A percentile compares a stretch with the other conserved stretches of the same genome.
These are phyloP conservation scores for Aureobasidium vineae DNA, from an alignment of 2,329 filamentous ascomycete species.

Conservation along the genomic window DNA sequence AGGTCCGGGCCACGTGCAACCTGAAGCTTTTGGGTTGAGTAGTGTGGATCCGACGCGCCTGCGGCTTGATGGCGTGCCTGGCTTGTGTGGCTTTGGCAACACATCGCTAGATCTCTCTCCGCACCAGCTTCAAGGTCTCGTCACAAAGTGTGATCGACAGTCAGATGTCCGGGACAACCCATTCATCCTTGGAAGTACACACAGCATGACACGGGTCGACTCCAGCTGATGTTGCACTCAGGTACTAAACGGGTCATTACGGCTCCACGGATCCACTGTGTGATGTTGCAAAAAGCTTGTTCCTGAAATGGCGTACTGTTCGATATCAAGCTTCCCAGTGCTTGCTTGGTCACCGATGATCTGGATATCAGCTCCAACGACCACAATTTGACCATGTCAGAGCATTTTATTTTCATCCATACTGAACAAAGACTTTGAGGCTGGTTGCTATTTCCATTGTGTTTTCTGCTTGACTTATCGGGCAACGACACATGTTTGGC, in stretches of 20 bases:
- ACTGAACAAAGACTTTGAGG: not conserved
- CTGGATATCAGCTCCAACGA: not conserved
- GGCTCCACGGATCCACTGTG: slow-evolving; percentile 12
- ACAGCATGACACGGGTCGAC: slow-evolving; percentile 6
- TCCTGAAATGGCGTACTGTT: slow-evolving; percentile 13
- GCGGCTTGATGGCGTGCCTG: slow-evolving; percentile 21
- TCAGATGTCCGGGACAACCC: not conserved
- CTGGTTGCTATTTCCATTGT: not conserved
- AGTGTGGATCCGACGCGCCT: slow-evolving; percentile 18
- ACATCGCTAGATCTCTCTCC: slow-evolving; percentile 14
- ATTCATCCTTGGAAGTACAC: not conserved
- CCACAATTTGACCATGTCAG: not conserved
- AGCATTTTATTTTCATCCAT: not conserved
- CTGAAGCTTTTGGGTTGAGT: not conserved
- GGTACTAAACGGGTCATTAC: slow-evolving; percentile 16
- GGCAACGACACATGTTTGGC: not conserved
- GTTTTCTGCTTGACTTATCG: not conserved
- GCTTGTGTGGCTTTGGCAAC: slow-evolving; percentile 15
- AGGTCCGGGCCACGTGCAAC: slow-evolving; percentile 13
- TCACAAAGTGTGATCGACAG: slow-evolving; percentile 19
- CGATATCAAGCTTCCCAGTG: slow-evolving; percentile 8
- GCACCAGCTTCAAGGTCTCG: not conserved
- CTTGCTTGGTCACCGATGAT: slow-evolving; percentile 1
- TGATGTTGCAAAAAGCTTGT: slow-evolving; percentile 19
- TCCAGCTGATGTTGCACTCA: slow-evolving; percentile 20